Evolutionary conservation across 495 filamentous ascomycete species (phyloP).

Genomic region (Talaromyces nanjingensis): DNA sequence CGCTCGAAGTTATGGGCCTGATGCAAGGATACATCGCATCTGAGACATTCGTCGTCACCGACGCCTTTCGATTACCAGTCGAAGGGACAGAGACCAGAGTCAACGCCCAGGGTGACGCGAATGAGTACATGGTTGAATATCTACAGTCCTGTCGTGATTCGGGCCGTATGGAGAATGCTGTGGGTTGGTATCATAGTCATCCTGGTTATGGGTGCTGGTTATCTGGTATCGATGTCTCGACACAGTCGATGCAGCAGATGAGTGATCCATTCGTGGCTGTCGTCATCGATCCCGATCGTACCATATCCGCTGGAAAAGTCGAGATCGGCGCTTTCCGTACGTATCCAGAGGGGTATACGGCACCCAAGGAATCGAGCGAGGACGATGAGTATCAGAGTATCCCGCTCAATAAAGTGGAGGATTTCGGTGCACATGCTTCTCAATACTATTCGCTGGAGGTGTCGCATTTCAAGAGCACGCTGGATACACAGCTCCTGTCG

Average conservation of each 20-base stretch:
- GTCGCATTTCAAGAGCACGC: slow-evolving; percentile 84
- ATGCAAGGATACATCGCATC: slow-evolving; percentile 90
- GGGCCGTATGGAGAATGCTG: slow-evolving; percentile 79
- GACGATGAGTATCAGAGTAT: slow-evolving; percentile 63
- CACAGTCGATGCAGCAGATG: slow-evolving; percentile 80
- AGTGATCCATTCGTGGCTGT: slow-evolving; percentile 91
- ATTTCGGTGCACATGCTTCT: slow-evolving; percentile 88
- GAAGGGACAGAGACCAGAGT: slow-evolving; percentile 97
- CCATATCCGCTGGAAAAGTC: slow-evolving; percentile 88
- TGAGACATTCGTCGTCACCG: slow-evolving; percentile 84
- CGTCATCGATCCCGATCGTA: slow-evolving; percentile 95
- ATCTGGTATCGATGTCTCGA: slow-evolving; percentile 88
- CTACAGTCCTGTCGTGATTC: slow-evolving; percentile 64
- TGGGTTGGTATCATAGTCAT: slow-evolving; percentile 98
- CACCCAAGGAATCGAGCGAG: slow-evolving; percentile 35
- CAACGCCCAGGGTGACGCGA: slow-evolving; percentile 89
- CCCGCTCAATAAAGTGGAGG: slow-evolving; percentile 84
- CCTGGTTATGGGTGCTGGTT: slow-evolving; percentile 99
- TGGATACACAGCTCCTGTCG: slow-evolving; percentile 79
- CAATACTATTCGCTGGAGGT: slow-evolving; percentile 89
- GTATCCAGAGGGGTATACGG: slow-evolving; percentile 69
- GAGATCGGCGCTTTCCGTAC: slow-evolving; percentile 97
- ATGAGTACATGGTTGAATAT: slow-evolving; percentile 93
- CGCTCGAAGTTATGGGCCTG: slow-evolving; percentile 93
- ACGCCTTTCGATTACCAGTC: slow-evolving; percentile 89